phyloP scores from a whole-genome alignment of 202 grass and related monocot species.

The Hordeum pubiflorum region DNA sequence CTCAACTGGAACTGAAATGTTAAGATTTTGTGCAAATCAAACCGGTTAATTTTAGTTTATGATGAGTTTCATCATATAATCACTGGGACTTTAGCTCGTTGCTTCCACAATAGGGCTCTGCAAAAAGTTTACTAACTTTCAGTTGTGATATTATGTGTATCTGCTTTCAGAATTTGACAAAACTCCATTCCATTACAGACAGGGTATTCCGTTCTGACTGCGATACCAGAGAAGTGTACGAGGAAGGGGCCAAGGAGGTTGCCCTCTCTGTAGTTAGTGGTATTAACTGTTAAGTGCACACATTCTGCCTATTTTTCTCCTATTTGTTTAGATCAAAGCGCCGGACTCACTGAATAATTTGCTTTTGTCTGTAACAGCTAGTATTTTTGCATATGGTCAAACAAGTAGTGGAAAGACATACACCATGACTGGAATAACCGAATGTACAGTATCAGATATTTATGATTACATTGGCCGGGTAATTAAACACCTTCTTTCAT shows the following conservation, averaged over 20 bases:
- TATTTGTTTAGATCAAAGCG: conserved; percentile 9
- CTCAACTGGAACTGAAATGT: background rate
- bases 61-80: background rate
- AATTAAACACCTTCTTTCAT: background rate
- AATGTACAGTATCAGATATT: conserved; percentile 76
- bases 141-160: background rate
- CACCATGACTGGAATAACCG: conserved; percentile 87
- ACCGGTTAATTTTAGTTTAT: background rate
- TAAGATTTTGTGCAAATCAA: background rate
- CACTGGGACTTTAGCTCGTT: conserved; percentile 8
- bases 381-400: conserved; percentile 98
- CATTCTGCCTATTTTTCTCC: background rate
- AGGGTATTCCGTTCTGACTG: conserved; percentile 74
- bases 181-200: conserved; percentile 40
- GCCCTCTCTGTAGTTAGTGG: conserved; percentile 90
- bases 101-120: conserved; percentile 20
- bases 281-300: conserved; percentile 79
- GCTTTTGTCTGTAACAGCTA: conserved; percentile 35
- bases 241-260: conserved; percentile 75
- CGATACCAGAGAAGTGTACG: conserved; percentile 67
- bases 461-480: conserved; percentile 93
- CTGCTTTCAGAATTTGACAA: conserved; percentile 26
- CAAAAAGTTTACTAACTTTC: conserved; percentile 17
- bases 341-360: conserved; percentile 18
- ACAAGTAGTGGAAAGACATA: conserved; percentile 98